Conservation (phyloP, 179 eudicot genomes). For the Beta macrorhiza region DNA sequence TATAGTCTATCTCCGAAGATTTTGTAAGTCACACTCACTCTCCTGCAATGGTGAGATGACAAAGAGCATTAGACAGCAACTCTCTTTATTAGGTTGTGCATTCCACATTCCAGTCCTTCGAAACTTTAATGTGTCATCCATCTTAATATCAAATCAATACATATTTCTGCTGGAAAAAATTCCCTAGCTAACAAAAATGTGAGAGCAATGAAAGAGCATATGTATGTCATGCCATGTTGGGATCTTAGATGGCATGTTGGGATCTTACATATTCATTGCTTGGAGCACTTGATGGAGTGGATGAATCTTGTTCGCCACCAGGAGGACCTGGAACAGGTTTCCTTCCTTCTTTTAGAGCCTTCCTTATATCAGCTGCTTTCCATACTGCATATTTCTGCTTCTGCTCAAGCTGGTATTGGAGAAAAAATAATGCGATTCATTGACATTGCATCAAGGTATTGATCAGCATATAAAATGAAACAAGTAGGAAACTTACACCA, state of each 20-base stretch:
- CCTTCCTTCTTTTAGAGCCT: slow-evolving; percentile 93
- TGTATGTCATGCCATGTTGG: slow-evolving; percentile 1
- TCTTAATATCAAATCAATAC: not conserved
- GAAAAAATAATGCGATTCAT: slow-evolving; percentile 11
- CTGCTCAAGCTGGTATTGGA: slow-evolving; percentile 68
- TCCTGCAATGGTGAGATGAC: not conserved
- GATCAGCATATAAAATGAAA: not conserved
- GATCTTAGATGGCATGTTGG: slow-evolving; percentile 34
- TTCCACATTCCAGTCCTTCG: not conserved
- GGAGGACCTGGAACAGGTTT: slow-evolving; percentile 91
- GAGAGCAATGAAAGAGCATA: not conserved
- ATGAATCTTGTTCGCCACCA: slow-evolving; percentile 62
- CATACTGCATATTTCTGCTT: slow-evolving; percentile 96
- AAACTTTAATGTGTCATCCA: not conserved
- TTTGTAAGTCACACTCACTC: not conserved
- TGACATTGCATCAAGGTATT: not conserved
- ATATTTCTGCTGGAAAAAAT: not conserved
- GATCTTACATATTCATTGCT: slow-evolving; percentile 53
- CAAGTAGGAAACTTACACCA: slow-evolving; percentile 51
- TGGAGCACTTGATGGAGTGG: slow-evolving; percentile 44
- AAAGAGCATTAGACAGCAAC: not conserved
- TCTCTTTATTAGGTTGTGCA: not conserved
- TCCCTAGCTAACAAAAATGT: not conserved
- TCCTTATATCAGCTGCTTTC: slow-evolving; percentile 98
- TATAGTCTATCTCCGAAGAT: not conserved